Percentiles rank a stretch among this genome's conserved stretches.
phyloP scores from a whole-genome alignment of 169 alveolate species.

The Blepharisma undulans region DNA sequence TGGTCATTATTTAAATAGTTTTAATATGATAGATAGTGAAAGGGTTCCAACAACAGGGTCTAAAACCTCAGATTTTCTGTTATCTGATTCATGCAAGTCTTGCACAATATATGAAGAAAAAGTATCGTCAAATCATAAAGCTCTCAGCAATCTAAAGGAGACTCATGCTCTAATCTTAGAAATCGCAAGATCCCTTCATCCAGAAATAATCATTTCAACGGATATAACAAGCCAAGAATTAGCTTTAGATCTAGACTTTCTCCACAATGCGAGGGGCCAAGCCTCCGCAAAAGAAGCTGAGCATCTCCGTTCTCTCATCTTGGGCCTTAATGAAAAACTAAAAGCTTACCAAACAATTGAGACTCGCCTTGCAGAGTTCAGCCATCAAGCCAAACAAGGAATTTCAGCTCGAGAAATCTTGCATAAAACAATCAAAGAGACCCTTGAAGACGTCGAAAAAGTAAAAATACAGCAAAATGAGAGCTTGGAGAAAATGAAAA shows the following conservation, averaged over 20 bases:
- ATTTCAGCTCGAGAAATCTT: not conserved
- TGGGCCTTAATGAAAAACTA: constrained; percentile 29
- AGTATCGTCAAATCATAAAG: not conserved
- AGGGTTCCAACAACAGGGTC: not conserved
- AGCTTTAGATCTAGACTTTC: not conserved
- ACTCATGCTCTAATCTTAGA: not conserved
- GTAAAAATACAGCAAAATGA: not conserved
- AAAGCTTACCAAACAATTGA: not conserved
- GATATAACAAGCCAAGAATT: constrained; percentile 10
- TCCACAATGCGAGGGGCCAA: not conserved
- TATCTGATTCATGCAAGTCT: not conserved
- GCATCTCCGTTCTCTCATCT: not conserved
- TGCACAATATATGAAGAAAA: not conserved
- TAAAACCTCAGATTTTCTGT: not conserved
- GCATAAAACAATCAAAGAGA: not conserved
- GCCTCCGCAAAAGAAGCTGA: not conserved
- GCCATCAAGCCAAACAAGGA: not conserved
- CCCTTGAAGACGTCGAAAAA: not conserved
- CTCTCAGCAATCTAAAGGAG: not conserved
- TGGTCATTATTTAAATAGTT: not conserved
- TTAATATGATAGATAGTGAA: not conserved
- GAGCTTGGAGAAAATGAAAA: not conserved
- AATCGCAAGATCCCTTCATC: not conserved
- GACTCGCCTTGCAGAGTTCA: not conserved
- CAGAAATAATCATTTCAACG: not conserved